Evolutionary conservation across 192 early-diverging fungal genomes (phyloP), one percentile per base, ranked within the genome.

Genomic region (Coemansia sp.): DNA sequence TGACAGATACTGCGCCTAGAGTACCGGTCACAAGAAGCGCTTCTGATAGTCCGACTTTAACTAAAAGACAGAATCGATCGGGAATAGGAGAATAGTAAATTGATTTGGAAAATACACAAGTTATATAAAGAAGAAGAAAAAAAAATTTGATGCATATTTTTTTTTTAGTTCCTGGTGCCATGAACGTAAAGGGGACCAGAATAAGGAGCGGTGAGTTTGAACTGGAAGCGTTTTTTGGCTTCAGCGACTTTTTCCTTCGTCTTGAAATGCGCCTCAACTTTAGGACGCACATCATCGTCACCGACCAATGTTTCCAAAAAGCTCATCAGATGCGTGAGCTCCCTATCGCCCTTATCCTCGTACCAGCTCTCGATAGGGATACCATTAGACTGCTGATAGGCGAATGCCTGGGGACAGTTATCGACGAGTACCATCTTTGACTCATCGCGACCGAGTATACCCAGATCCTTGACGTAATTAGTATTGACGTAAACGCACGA

Each of bases 291-390:
- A 68, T 91, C 90, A 12, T 89, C 88, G 2, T 76, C 84, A 13
- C 80, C 85, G 2, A 78, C 77, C 38, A 90, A 41, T 1, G 84
- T 77, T 50, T 89, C 79, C 37, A 91, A 53, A 65, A 91, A 91
- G 30, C 80, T 68, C 76, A 87, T 81, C 52, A 91, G 71, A 16
- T 74, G 78, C 55, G 75, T 59, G 56, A 92, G 80, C 80, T 91
- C 90, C n/a, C 74, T 63, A 62, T 92, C 90, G 30, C 60, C 44
- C 70, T 81, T 84, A 68, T 91, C 90, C 43, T 89, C 85, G 58
- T 92, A 92, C 89, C 89, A 92, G 64, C 82, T 86, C 62, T 80
- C 87, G 35, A 92, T 91, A 9, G 90, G 89, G 34, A 92, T 84
- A 3, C 90, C 90, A 56, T 91, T 91, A 22, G 85, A 85, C 45